A percentile compares a stretch with the other conserved stretches of the same genome.
Conservation (phyloP, 75 land plant species). For the Larix kaempferi region DNA sequence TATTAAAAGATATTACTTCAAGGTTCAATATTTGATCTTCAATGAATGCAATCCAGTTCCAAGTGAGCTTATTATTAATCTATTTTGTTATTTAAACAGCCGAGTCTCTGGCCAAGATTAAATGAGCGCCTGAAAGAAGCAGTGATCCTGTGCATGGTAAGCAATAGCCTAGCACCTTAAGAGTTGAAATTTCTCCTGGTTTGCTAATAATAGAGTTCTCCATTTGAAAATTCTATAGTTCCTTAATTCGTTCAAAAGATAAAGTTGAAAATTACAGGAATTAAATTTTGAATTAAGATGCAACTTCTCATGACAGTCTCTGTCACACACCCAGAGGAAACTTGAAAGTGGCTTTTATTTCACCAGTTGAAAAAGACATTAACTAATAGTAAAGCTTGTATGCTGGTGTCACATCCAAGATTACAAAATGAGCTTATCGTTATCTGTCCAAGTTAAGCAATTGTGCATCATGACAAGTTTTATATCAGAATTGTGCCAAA, state of each 20-base stretch:
- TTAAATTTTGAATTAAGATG: not conserved
- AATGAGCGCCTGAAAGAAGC: conserved; percentile 24
- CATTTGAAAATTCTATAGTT: not conserved
- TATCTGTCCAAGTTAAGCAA: not conserved
- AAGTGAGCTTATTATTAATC: not conserved
- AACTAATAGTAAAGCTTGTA: not conserved
- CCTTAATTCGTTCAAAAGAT: not conserved
- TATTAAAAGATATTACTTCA: not conserved
- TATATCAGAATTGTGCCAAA: not conserved
- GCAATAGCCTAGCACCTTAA: not conserved
- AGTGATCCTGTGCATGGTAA: conserved; percentile 27
- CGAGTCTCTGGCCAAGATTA: conserved; percentile 21
- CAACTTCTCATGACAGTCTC: not conserved
- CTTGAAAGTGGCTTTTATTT: not conserved
- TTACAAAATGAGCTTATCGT: not conserved
- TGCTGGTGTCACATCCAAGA: not conserved
- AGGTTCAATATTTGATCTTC: not conserved
- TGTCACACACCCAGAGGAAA: not conserved
- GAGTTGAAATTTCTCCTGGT: not conserved
- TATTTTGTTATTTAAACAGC: conserved; percentile 15
- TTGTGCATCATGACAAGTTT: not conserved
- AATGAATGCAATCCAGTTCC: not conserved
- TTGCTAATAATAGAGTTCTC: not conserved
- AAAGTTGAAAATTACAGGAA: not conserved
- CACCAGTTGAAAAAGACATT: too few species aligned